A percentile compares a stretch with the other conserved stretches of the same genome.
Evolutionary conservation across 495 filamentous ascomycete genomes (phyloP).

Genomic region (Aspergillus nidulans): DNA sequence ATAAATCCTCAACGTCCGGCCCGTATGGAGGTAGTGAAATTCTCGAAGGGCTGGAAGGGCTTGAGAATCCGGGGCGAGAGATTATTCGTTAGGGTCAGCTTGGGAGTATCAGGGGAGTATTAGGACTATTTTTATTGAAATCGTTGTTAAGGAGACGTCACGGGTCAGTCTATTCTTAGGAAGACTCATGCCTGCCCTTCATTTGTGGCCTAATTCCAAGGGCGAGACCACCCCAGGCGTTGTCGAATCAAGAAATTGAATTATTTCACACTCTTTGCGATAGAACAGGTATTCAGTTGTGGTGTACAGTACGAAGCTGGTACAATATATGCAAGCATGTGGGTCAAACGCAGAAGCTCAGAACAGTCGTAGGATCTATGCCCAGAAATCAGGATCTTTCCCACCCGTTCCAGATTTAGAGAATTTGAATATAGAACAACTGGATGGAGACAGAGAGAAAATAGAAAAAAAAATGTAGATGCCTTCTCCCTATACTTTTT

Average conservation of each 20-base stretch:
- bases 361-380: not conserved
- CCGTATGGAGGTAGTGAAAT: slow-evolving; percentile 83
- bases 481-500: slow-evolving; percentile 14
- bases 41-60: slow-evolving; percentile 77
- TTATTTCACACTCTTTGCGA: not conserved
- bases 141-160: not conserved
- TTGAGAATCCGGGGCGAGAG: slow-evolving; percentile 65
- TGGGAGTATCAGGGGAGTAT: not conserved
- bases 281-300: not conserved
- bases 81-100: slow-evolving; percentile 30
- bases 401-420: not conserved
- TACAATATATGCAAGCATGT: slow-evolving; percentile 11
- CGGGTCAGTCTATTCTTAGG: slow-evolving; percentile 2
- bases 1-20: slow-evolving; percentile 53
- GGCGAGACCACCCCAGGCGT: not conserved
- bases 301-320: slow-evolving; percentile 8
- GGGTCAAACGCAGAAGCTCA: slow-evolving; percentile 1
- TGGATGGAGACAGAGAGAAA: not conserved
- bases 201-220: not conserved
- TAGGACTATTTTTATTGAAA: slow-evolving; percentile 1
- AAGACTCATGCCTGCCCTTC: not conserved
- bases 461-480: not conserved
- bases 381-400: not conserved
- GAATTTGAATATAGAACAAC: slow-evolving; percentile 6
- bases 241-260: not conserved